A percentile compares a stretch with the other conserved stretches of the same genome.
Evolutionary conservation across 2,329 filamentous ascomycete genomes (phyloP).

Genomic region (Emmonsiellopsis sp.): DNA sequence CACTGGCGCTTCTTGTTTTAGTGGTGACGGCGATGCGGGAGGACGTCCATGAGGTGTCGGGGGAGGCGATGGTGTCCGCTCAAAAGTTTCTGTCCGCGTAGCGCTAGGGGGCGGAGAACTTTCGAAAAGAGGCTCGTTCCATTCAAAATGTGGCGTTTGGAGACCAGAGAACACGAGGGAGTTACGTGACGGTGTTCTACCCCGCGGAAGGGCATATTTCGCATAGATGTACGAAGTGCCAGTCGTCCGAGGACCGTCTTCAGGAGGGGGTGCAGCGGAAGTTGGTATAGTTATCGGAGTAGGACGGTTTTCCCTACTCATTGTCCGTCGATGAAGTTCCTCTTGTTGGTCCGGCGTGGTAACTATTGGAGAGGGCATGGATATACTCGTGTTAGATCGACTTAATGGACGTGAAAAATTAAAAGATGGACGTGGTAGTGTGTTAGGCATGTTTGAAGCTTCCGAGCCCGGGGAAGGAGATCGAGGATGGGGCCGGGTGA

Average conservation of each 20-base stretch:
- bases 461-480: constrained; percentile 83
- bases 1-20: constrained; percentile 18
- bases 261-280: constrained; percentile 6
- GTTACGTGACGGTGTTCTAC: constrained; percentile 64
- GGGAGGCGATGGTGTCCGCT: constrained; percentile 25
- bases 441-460: constrained; percentile 51
- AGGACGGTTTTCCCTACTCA: constrained; percentile 16
- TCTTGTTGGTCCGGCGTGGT: constrained; percentile 38
- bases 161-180: constrained; percentile 51
- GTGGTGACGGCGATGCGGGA: constrained; percentile 18
- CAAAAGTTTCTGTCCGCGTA: constrained; percentile 14
- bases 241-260: constrained; percentile 26
- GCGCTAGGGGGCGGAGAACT: constrained; percentile 25
- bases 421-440: constrained; percentile 63
- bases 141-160: constrained; percentile 49
- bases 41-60: constrained; percentile 8
- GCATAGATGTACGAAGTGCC: constrained; percentile 76
- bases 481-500: constrained; percentile 53
- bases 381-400: constrained; percentile 34
- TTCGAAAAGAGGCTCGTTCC: constrained; percentile 49
- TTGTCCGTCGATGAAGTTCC: constrained; percentile 18
- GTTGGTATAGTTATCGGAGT: constrained; percentile 25
- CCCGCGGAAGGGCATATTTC: constrained; percentile 73
- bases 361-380: constrained; percentile 21
- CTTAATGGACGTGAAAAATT: constrained; percentile 93